Evolutionary conservation across 2,329 filamentous ascomycete species (phyloP), one percentile per base, ranked within the genome.

Genomic region (Trichoderma koningiopsis): DNA sequence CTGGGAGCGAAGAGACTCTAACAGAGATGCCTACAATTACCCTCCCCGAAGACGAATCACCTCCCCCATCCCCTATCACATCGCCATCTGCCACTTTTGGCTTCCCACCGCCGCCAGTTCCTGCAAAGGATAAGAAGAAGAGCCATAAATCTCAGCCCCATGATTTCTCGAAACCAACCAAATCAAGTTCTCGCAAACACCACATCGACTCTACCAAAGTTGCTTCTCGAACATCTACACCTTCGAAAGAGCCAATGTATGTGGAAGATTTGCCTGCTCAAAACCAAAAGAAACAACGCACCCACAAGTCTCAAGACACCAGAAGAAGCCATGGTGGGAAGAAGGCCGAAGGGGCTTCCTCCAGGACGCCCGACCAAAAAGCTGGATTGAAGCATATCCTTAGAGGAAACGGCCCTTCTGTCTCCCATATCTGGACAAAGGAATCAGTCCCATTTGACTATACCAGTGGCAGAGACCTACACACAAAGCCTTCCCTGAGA

Each of bases 361-460:
- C 73, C 58, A 72, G 72, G 61, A 3, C 59, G 59, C 4, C 72
- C 65, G 68, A 79, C 70, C 73, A 75, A 70, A 68, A 73, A 72
- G 66, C 69, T 70, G 37, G 75, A 69, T 57, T 76, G 68, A 83
- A 85, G 43, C 83, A 84, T 66, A 86, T 81, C 4, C 76, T 89
- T n/a, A 85, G 81, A 68, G 86, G 84, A 68, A 81, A 84, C 7
- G 80, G 80, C 27, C 81, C 84, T 43, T 80, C 82, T 1, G 74
- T 87, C 7, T 81, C 84, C 0, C 84, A 80, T 68, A 77, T 88
- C 0, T 83, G 85, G 77, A 82, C 79, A 65, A 87, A 84, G 62
- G 85, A 87, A 0, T 72, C 76, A 27, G 66, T 40, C 35, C 22
- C 40, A n/a, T 27, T 52, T 37, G 55, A 67, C 29, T 56, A 59